Evolutionary conservation across 164 flowering plant genomes (phyloP), one percentile per base, ranked within the genome.

Genomic region (Echeveria elegans): DNA sequence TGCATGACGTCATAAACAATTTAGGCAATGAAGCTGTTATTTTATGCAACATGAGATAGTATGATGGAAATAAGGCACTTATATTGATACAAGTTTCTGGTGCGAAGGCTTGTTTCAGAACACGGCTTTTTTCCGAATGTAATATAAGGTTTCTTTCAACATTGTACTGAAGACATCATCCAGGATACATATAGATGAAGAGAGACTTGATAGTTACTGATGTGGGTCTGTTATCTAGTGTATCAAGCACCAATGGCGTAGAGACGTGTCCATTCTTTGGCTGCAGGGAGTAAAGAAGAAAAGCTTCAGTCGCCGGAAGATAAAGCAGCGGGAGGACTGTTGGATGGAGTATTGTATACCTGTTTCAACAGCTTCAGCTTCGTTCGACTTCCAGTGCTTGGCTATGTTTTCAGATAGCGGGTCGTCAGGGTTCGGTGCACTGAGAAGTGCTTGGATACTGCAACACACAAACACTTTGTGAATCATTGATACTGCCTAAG

Each of bases 381-480:
- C 98, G 73, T 92, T 88, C 65, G 89, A 38, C 75, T 92, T 92
- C 98, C 98, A 92, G 69, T 92, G 98, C 82, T 92, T 92, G 0
- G 98, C 98, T 72, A 92, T 85, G 80, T 92, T 92, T 58, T 92
- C 96, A 34, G 96, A 90, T 26, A 89, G 92, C 19, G 98, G 98
- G 72, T 92, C 98, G 74, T 92, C 98, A 0, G 98, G 98, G 72
- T 92, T 92, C 53, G 98, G 98, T 50, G 98, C 98, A 84, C 96
- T 90, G 60, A 90, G 68, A 45, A 92, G 88, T 12, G 96, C 97
- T 80, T 88, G 96, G 68, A 90, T 90, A 68, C 93, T 92, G 66
- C 26, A 10, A 30, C 43, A 53, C 14, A 23, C 26, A 12, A 6
- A 15, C 16, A 34, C 4, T 37, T 28, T 38, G 45, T 16, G 40